Percentiles rank a stretch among this genome's conserved stretches.
Conservation (phyloP, 2,329 filamentous ascomycete genomes). For the Dothideomycetidae sp. region DNA sequence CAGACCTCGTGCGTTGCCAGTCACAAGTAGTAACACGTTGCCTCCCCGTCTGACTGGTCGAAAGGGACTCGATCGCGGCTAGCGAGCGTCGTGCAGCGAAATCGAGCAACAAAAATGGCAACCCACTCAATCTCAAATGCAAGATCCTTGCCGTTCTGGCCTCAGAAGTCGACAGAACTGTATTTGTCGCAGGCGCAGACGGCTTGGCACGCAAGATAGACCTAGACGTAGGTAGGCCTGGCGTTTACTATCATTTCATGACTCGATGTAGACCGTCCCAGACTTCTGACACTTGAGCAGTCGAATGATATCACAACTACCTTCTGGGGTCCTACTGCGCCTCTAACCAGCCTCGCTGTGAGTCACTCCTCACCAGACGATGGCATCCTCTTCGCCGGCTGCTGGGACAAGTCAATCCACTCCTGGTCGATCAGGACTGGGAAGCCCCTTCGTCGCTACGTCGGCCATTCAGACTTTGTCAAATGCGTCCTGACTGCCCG, state of each 20-base stretch:
- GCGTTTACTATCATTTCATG: background rate
- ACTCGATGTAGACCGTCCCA: background rate
- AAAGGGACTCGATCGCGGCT: conserved; percentile 36
- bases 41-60: conserved; percentile 11
- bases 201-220: conserved; percentile 61
- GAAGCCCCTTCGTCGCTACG: conserved; percentile 42
- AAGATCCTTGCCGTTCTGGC: conserved; percentile 66
- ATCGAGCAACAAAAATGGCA: conserved; percentile 68
- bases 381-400: conserved; percentile 63
- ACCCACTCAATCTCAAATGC: conserved; percentile 64
- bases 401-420: conserved; percentile 90
- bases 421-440: conserved; percentile 57
- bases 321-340: conserved; percentile 64
- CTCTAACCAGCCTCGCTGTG: conserved; percentile 62
- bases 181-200: conserved; percentile 80
- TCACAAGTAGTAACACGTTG: conserved; percentile 3
- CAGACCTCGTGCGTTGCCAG: conserved; percentile 60
- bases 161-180: conserved; percentile 48
- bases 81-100: conserved; percentile 53
- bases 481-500: conserved; percentile 57
- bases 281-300: conserved; percentile 19
- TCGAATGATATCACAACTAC: conserved; percentile 30
- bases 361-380: conserved; percentile 29
- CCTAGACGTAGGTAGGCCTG: conserved; percentile 53
- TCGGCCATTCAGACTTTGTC: conserved; percentile 68